Evolutionary conservation across 2,329 filamentous ascomycete genomes (phyloP), one percentile per base, ranked within the genome.

Genomic region (Sclerotiophoma versabilis): DNA sequence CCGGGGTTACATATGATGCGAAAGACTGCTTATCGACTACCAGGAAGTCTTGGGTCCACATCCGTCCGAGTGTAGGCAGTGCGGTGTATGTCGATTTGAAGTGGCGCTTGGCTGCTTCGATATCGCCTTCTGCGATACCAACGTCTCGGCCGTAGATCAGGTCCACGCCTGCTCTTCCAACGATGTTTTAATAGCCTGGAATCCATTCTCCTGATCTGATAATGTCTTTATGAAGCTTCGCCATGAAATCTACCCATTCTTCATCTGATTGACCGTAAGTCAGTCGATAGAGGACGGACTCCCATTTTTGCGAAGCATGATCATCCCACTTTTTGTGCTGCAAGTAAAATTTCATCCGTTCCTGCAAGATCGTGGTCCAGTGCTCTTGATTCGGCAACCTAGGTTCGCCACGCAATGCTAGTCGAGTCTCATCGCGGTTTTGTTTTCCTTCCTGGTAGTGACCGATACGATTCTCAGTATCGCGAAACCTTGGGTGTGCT

Each of bases 211-310:
- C 59, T 6, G 60, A 55, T 15, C 51, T 49, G 15, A 23, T 39
- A 2, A 59, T 12, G 29, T 64, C 64, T 10, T 32, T 38, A 10
- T 48, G 41, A 11, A 67, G 36, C 29, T 60, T 65, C 4, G 30
- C 33, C 22, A 43, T 34, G 23, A 67, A 64, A 2, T 32, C 15
- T 7, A 45, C 30, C 64, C 64, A 67, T 50, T 67, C 57, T 11
- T 52, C 49, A 12, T 60, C 47, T 0, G 44, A 61, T 20, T 65
- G 45, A 4, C 43, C 29, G 34, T 67, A 65, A 1, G 62, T 64
- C 3, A 67, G 44, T 10, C 63, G 55, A 37, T 67, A 67, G 30
- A 48, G 56, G 0, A 63, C 61, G 22, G 63, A 67, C 2, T 62
- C 64, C 59, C 61, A 67, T 9, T 32, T 15, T 6, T 27, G 7